Base-by-base conservation (phyloP, 2,329 filamentous ascomycete genomes). In the Aspergillus arachidicola region DNA sequence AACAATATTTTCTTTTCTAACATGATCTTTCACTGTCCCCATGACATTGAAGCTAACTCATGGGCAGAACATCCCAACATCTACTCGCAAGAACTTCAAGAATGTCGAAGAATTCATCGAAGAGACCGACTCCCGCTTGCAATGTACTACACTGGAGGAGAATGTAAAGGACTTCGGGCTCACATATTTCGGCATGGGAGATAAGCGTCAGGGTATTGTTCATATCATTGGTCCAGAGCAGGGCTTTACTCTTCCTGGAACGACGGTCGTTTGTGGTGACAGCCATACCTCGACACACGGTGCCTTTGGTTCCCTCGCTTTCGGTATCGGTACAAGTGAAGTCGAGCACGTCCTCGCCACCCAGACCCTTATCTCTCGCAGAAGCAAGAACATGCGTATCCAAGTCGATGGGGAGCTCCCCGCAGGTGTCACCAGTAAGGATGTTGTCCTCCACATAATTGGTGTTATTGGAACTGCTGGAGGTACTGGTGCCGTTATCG, bases 221-320 rank as follows among this genome's bases (percentile, higher is more conserved):
- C 95, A 99, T 82, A 92, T 99, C 73, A 98, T 99, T 72, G 95
- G 95, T 41, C 95, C 95, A 46, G 95, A 99, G 84, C 95, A 99
- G 81, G 95, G 95, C 70, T 99, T 99, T 84, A 99, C 95, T 61
- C 90, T 98, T 43, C 95, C 95, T 48, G 95, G 93, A 70, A 98
- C 95, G 60, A 99, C 95, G 3, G 91, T 98, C 43, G 95, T 98
- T 69, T 98, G 95, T 76, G 95, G 95, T 79, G 95, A 99, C 85
- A 96, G 92, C 75, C 95, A 99, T 79, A 99, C 95, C 54, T 97
- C 94, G 30, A 99, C 95, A 67, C 95, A 99, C 81, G 95, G 95
- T 73, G 95, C 95, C 58, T 99, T 98, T 73, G 95, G 95, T 70
- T 87, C 94, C 71, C 87, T 98, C 66, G 95, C 95, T 46, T 97